Conservation (phyloP, 345 rosid genomes). For the Corchorus olitorius region DNA sequence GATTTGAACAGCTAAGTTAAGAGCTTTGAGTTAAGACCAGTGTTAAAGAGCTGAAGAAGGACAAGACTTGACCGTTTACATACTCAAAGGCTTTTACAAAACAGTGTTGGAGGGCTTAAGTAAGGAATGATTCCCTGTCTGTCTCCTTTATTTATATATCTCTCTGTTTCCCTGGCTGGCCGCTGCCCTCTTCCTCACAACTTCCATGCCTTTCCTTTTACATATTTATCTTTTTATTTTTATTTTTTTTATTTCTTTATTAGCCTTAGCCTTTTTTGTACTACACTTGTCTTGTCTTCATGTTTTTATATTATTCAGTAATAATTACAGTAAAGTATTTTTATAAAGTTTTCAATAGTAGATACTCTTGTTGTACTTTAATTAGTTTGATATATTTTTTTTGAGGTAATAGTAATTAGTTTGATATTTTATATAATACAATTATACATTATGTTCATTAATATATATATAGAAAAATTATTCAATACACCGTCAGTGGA, state of each 20-base stretch:
- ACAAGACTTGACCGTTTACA: slow-evolving; percentile 8
- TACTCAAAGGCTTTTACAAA: slow-evolving; percentile 21
- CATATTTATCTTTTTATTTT: neutral
- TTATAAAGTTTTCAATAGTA: no score
- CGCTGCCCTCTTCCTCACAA: neutral
- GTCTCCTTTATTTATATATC: neutral
- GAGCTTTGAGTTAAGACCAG: neutral
- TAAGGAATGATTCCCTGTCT: slow-evolving; percentile 44
- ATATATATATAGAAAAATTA: no score
- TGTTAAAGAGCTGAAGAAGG: slow-evolving; percentile 4
- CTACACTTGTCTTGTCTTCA: no score
- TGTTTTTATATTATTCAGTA: no score
- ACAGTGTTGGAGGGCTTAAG: slow-evolving; percentile 48
- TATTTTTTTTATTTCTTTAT: neutral
- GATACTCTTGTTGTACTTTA: no score
- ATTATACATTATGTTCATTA: no score
- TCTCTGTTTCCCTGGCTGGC: neutral
- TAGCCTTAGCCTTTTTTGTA: neutral
- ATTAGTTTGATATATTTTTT: no score
- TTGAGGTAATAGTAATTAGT: no score
- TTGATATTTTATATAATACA: no score
- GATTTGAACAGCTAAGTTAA: neutral
- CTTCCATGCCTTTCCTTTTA: neutral
- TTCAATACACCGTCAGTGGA: no score
- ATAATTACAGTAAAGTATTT: no score